Evolutionary conservation across 2,329 filamentous ascomycete species (phyloP).

Genomic region (Aspergillus sergii): DNA sequence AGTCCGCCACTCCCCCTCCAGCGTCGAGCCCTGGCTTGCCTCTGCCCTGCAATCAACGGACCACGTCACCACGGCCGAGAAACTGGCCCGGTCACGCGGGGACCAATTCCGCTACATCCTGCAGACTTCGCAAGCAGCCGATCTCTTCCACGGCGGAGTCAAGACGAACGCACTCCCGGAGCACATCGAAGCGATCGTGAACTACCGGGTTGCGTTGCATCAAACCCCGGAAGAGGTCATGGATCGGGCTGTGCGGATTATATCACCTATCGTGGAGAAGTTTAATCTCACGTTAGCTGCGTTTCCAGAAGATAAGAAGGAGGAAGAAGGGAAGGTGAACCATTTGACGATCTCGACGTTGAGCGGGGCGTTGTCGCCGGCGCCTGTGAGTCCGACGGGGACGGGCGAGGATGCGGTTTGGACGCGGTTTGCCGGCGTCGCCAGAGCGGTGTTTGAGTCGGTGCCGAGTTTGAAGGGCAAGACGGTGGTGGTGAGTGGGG

Average conservation of each 20-base stretch:
- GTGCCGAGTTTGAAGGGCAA: conserved; percentile 31
- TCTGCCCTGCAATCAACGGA: conserved; percentile 49
- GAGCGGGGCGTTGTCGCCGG: conserved; percentile 32
- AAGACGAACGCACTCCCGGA: conserved; percentile 63
- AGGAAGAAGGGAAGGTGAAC: conserved; percentile 17
- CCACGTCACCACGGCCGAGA: conserved; percentile 44
- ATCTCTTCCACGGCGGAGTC: conserved; percentile 57
- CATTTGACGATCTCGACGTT: conserved; percentile 36
- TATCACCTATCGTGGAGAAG: conserved; percentile 50
- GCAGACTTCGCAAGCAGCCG: conserved; percentile 60
- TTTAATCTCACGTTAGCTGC: conserved; percentile 53
- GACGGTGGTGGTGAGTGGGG: conserved; percentile 46
- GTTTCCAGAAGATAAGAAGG: conserved; percentile 40
- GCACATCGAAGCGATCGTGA: conserved; percentile 55
- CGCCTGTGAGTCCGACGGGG: conserved; percentile 37
- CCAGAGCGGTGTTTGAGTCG: conserved; percentile 45
- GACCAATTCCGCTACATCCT: conserved; percentile 54
- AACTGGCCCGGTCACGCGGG: conserved; percentile 42
- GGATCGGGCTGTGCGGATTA: conserved; percentile 50
- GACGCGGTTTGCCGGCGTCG: conserved; percentile 42
- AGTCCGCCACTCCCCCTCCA: conserved; percentile 55
- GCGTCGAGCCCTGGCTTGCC: conserved; percentile 47
- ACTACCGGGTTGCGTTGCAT: conserved; percentile 61
- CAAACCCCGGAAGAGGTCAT: conserved; percentile 52
- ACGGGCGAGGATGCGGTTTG: conserved; percentile 33